Evolutionary conservation across 371 early-diverging fungal genomes (phyloP), one percentile per base, ranked within the genome.

Genomic region (Rhizopus delemar): DNA sequence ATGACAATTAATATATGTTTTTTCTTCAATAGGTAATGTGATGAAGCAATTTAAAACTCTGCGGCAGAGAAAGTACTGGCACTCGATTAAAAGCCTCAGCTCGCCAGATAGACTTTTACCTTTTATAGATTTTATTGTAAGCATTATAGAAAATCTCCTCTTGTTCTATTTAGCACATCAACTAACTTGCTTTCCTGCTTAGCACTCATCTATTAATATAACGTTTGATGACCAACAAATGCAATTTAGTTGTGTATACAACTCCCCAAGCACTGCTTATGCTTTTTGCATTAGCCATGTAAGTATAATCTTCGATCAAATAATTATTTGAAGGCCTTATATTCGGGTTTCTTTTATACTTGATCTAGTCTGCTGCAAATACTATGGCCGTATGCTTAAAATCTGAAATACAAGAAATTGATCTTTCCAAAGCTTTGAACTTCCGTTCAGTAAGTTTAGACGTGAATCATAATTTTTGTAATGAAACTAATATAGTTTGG

Each of bases 21-120:
- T 16, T 43, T 16, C 3, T 60, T 22, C 36, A 12, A 8, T 61
- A 78, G 75, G 70, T 31, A 71, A 72, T 46, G 60, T 64, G 8
- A 16, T 69, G 11, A 69, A 63, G 15, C 75, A 80, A 41, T 72
- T 75, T 46, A 70, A 69, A 12, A 73, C 73, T 8, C 55, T 75
- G 15, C 62, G 81, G 49, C 77, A 85, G 55, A 81, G 79, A 50
- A 81, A 82, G 39, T 85, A 75, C 43, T 85, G 86, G 86, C 73
- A 73, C 15, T 73, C 82, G 0, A 63, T 85, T 9, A 81, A 77
- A 34, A 77, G 81, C 0, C 63, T 85, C 8, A 62, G 71, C 29
- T 61, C 76, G 31, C 70, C 71, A 6, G 80, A 80, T 5, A 67
- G 77, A 46, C 60, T 85, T 28, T 63, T 85, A 9, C 81, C 86